Conservation (phyloP, 345 rosid genomes). For the Lepidium africanum region DNA sequence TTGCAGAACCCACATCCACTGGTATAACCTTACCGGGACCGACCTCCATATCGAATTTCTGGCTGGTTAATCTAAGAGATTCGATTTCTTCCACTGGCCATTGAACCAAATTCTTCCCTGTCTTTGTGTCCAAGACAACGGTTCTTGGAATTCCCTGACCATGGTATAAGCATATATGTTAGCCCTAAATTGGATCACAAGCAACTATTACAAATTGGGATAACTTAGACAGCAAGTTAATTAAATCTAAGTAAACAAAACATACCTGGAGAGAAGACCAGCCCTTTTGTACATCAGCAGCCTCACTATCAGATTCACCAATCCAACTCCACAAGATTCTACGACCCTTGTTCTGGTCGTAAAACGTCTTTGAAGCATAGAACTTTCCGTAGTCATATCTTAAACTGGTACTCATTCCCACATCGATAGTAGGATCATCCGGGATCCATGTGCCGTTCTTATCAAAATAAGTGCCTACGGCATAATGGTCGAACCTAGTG, state of each 20-base stretch:
- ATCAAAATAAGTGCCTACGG: conserved; percentile 70
- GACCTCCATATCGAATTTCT: conserved; percentile 37
- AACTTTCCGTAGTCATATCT: conserved; percentile 72
- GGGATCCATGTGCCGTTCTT: conserved; percentile 63
- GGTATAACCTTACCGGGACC: conserved; percentile 58
- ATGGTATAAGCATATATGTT: not conserved
- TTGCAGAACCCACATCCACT: conserved; percentile 45
- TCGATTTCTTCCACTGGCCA: conserved; percentile 91
- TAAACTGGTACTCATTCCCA: conserved; percentile 62
- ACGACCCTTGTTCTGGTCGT: conserved; percentile 54
- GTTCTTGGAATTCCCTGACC: conserved; percentile 67
- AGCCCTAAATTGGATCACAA: not conserved
- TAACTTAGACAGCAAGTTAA: not conserved
- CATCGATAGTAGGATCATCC: conserved; percentile 63
- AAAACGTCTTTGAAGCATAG: conserved; percentile 90
- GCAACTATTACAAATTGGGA: not conserved
- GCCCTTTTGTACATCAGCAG: conserved; percentile 65
- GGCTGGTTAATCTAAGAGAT: conserved; percentile 55
- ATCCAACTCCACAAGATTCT: conserved; percentile 95
- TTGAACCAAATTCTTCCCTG: conserved; percentile 57
- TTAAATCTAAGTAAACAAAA: not conserved
- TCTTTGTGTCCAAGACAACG: conserved; percentile 54
- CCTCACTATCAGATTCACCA: conserved; percentile 76
- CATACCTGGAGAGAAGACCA: conserved; percentile 95
- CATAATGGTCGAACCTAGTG: conserved; percentile 61